Conservation (phyloP, 2,329 filamentous ascomycete species). For the Trichoderma asperellum region DNA sequence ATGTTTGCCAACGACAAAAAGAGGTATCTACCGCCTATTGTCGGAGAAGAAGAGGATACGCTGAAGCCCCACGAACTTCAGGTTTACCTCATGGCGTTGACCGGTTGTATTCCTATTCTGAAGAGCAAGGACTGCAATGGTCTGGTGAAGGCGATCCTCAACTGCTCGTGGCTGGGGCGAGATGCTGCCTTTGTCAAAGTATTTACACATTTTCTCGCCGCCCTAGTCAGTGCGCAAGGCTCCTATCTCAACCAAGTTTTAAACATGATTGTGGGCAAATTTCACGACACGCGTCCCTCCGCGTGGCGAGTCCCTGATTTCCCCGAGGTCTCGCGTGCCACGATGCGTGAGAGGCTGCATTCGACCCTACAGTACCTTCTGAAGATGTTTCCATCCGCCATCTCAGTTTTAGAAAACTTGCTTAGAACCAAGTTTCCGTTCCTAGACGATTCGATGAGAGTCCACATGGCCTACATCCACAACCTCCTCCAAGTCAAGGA, state of each 20-base stretch:
- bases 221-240: constrained; percentile 80
- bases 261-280: constrained; percentile 78
- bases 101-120: constrained; percentile 63
- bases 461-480: constrained; percentile 85
- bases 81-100: constrained; percentile 65
- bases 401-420: constrained; percentile 68
- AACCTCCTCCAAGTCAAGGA: constrained; percentile 78
- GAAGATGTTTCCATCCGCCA: constrained; percentile 78
- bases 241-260: constrained; percentile 76
- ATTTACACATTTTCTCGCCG: constrained; percentile 69
- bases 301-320: constrained; percentile 56
- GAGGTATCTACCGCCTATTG: constrained; percentile 45
- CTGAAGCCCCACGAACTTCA: constrained; percentile 60
- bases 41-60: constrained; percentile 53
- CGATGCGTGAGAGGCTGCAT: constrained; percentile 76
- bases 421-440: constrained; percentile 74
- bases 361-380: constrained; percentile 75
- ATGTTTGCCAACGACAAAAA: constrained; percentile 58
- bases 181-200: constrained; percentile 68
- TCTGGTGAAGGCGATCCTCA: constrained; percentile 62
- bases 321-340: constrained; percentile 63
- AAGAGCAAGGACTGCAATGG: constrained; percentile 61
- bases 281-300: constrained; percentile 58
- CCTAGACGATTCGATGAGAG: constrained; percentile 72
- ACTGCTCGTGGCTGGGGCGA: constrained; percentile 66